Percentiles rank a stretch among this genome's conserved stretches.
Conservation (phyloP, 305 asterid species). For the Andrographis paniculata region DNA sequence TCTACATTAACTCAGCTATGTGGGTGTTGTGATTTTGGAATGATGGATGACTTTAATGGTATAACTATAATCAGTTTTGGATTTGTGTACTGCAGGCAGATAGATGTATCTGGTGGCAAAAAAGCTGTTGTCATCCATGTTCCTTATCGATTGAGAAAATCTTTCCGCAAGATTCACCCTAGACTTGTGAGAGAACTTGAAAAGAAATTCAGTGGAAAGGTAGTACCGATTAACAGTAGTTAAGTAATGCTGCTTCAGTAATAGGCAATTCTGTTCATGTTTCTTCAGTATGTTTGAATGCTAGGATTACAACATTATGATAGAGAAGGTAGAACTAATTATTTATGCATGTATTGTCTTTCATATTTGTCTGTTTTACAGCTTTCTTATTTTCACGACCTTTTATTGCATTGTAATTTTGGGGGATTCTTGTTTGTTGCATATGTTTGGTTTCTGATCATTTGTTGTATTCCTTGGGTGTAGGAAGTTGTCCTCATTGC, state of each 20-base stretch:
- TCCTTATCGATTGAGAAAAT: constrained; percentile 64
- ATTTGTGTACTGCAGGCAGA: constrained; percentile 35
- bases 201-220: constrained; percentile 89
- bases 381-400: too few species aligned
- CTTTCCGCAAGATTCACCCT: constrained; percentile 72
- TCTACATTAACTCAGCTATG: constrained; percentile 71
- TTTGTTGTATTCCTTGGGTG: neutral
- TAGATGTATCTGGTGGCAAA: constrained; percentile 65
- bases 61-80: neutral
- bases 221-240: constrained; percentile 12
- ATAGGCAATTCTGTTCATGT: too few species aligned
- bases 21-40: constrained; percentile 19
- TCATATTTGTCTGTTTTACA: too few species aligned
- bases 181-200: constrained; percentile 75
- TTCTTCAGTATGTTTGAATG: too few species aligned
- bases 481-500: constrained; percentile 65
- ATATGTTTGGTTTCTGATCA: neutral
- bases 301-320: too few species aligned
- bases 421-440: neutral
- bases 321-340: too few species aligned
- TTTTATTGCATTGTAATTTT: neutral
- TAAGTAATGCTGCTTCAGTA: too few species aligned
- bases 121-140: constrained; percentile 78
- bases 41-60: neutral
- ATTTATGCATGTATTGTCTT: too few species aligned